Base-by-base conservation (phyloP, 805 yeast species). In the Ogataea methanolica region DNA sequence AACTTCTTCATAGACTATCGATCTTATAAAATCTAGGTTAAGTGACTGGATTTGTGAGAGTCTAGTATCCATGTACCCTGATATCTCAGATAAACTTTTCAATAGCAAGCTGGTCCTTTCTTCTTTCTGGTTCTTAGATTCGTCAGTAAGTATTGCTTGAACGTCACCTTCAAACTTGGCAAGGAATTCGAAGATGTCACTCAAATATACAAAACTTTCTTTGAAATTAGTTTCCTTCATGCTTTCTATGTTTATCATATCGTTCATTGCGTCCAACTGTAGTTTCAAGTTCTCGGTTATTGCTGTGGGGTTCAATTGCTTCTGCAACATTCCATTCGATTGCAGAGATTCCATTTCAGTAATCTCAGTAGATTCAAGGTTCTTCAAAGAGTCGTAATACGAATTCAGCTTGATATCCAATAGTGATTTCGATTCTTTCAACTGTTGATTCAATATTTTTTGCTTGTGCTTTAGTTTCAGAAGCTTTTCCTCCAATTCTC, bases 401-500 rank as follows among this genome's bases (percentile, higher is more conserved):
- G 68, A 68, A 12, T 78, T 72, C 0, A 78, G 58, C 50, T 67
- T 71, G 47, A 78, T 73, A 46, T 78, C 83, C 23, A 79, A 52
- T 3, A 78, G 69, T 2, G 82, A 76, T 53, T 75, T 71, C 0
- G 82, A 70, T 17, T 69, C 70, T 23, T 66, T 62, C 29, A 78
- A 61, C 54, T 78, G 82, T 9, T 53, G 44, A 9, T 57, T 54
- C 0, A 79, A 44, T 4, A 68, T 48, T 11, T 47, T 52, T 43
- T 70, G 70, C 55, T 71, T 73, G 2, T 52, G 52, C 39, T 63
- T 66, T n/a, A 76, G 51, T 2, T 53, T 49, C 8, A 43, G 39
- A 31, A 79, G 54, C 35, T 65, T 63, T 8, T 48, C 38, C 47
- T 78, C 78, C 38, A 77, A 53, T 1, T 58, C 59, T 2, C 36